Percentiles rank a stretch among this genome's conserved stretches.
Conservation (phyloP, 768 basidiomycete species). For the Macrolepiota dolichaula region DNA sequence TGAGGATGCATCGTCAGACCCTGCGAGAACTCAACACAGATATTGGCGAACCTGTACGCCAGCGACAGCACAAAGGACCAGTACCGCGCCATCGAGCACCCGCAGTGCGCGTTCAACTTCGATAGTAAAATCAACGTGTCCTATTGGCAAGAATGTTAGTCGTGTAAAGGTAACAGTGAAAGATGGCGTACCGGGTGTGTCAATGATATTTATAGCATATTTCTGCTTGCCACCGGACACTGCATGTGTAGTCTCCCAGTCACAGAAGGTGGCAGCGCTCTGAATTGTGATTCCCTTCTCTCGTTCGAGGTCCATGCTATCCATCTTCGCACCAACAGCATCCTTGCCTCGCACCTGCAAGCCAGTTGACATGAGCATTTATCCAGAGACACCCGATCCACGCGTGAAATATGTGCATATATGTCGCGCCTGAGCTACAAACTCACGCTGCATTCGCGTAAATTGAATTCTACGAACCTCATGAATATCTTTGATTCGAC, state of each 20-base stretch:
- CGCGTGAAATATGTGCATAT: not conserved
- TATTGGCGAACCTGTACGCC: conserved; percentile 73
- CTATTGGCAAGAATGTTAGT: conserved; percentile 34
- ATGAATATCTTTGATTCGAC: conserved; percentile 92
- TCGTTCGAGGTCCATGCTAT: conserved; percentile 97
- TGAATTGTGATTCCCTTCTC: conserved; percentile 99
- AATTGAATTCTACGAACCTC: conserved; percentile 56
- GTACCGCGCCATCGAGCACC: conserved; percentile 93
- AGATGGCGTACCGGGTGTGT: conserved; percentile 76
- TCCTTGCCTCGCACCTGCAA: conserved; percentile 86
- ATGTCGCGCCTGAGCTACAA: not conserved
- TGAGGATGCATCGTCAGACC: conserved; percentile 26
- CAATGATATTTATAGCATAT: conserved; percentile 96
- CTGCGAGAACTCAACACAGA: not conserved
- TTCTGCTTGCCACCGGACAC: conserved; percentile 64
- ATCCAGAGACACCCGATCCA: not conserved
- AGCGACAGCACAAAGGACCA: conserved; percentile 95
- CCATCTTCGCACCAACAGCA: conserved; percentile 98
- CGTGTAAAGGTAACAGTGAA: not conserved
- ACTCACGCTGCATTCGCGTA: not conserved
- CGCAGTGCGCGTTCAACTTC: conserved; percentile 97
- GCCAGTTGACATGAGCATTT: not conserved
- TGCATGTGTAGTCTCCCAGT: conserved; percentile 79
- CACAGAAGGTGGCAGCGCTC: conserved; percentile 96
- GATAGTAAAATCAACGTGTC: conserved; percentile 99